Evolutionary conservation across 2,329 filamentous ascomycete genomes (phyloP), one percentile per base, ranked within the genome.

Genomic region (Aspergillus piperis): DNA sequence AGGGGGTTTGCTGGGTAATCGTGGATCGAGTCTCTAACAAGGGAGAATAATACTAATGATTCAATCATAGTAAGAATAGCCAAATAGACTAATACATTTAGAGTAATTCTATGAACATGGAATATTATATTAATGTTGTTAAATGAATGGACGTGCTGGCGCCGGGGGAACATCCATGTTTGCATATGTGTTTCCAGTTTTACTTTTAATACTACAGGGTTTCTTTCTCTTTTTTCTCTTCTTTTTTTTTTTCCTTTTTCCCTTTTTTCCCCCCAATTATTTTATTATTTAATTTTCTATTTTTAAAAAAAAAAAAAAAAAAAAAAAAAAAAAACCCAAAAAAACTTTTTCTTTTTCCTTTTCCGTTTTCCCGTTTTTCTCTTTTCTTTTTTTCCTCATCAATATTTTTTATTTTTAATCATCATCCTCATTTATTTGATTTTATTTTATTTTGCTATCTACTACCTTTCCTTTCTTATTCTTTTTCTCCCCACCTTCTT

Each of bases 21-120:
- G 62, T 67, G 66, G 64, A 66, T 68, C 62, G 61, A 61, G 59
- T 68, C 59, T 63, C 51, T 57, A 60, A 58, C 59, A 53, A 59
- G 51, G 57, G 60, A 62, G 51, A 47, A 59, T 56, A 50, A 58
- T 57, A 57, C 23, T 50, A 50, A 27, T 21, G n/a, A 50, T 30
- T 50, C 25, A 30, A 32, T 49, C 23, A 25, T 25, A 30, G 8
- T 32, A 17, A 50, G 8, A 32, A 50, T 30, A 50, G 5, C 11
- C 15, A 50, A 50, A 19, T 50, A 23, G 41, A 23, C 41, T 44
- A 49, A 17, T 50, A 50, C n/a, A 17, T 50, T 32, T 32, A 30
- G 30, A 30, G 47, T 50, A 30, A 50, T 44, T 44, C 19, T 44
- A 19, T 44, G 41, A 44, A n/a, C 19, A 44, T 44, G 41, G 41